A percentile compares a stretch with the other conserved stretches of the same genome.
Evolutionary conservation across 1,284 basidiomycete genomes (phyloP).

Genomic region (Trichosporon coremiiforme): DNA sequence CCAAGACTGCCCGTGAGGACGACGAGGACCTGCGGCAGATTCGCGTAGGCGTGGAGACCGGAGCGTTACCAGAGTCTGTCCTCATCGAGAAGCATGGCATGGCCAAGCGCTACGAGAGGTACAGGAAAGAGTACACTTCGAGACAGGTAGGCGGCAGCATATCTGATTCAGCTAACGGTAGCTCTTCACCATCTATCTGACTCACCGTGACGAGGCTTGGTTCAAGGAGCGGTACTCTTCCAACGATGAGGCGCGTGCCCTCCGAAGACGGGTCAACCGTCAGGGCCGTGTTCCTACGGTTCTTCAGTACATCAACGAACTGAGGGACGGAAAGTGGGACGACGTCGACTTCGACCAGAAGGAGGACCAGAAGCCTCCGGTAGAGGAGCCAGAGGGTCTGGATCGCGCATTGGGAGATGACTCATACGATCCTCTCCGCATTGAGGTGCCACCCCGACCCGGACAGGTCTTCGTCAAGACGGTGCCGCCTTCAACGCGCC

Average conservation of each 20-base stretch:
- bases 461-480: conserved; percentile 92
- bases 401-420: conserved; percentile 55
- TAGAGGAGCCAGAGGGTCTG: conserved; percentile 45
- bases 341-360: conserved; percentile 58
- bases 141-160: conserved; percentile 67
- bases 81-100: conserved; percentile 68
- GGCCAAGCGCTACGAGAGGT: conserved; percentile 75
- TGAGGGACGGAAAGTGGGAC: conserved; percentile 81
- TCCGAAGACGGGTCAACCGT: conserved; percentile 74
- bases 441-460: conserved; percentile 73
- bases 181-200: conserved; percentile 84
- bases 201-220: conserved; percentile 88
- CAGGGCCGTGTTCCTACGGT: conserved; percentile 76
- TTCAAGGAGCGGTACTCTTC: conserved; percentile 92
- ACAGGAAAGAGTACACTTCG: conserved; percentile 81
- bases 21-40: conserved; percentile 46
- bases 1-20: conserved; percentile 64
- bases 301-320: conserved; percentile 70
- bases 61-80: conserved; percentile 40
- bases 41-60: conserved; percentile 36
- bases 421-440: conserved; percentile 61
- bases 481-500: conserved; percentile 84
- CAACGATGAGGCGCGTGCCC: conserved; percentile 65
- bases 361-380: conserved; percentile 29
- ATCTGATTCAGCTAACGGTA: conserved; percentile 27